phyloP scores from a whole-genome alignment of 768 basidiomycete species.

The Hortiboletus campestris region DNA sequence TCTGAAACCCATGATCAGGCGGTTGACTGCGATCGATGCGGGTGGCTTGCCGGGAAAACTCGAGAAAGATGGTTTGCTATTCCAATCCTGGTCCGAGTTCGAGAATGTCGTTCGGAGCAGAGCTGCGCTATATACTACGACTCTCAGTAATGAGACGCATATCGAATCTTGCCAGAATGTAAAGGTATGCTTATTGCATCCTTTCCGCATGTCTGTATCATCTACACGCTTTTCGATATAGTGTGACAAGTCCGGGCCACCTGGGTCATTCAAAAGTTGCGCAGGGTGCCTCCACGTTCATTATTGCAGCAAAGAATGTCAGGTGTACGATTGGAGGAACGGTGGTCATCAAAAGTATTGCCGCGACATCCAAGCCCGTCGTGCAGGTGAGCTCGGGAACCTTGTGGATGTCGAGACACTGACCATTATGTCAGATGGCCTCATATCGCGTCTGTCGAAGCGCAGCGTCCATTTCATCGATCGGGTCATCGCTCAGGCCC shows the following conservation, averaged over 20 bases:
- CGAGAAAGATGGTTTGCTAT: slow-evolving; percentile 14
- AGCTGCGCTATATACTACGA: slow-evolving; percentile 7
- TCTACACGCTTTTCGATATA: not conserved
- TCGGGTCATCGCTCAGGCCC: slow-evolving; percentile 20
- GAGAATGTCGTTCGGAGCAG: slow-evolving; percentile 18
- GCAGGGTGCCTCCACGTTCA: slow-evolving; percentile 29
- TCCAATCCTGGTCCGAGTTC: slow-evolving; percentile 21
- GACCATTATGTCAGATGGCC: slow-evolving; percentile 17
- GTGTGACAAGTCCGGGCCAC: slow-evolving; percentile 27
- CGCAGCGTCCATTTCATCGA: slow-evolving; percentile 27
- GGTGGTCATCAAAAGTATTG: slow-evolving; percentile 28
- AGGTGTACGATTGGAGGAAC: slow-evolving; percentile 30
- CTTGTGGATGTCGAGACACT: not conserved
- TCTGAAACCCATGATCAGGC: slow-evolving; percentile 17
- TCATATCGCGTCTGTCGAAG: slow-evolving; percentile 19
- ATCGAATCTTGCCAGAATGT: slow-evolving; percentile 26
- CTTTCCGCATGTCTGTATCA: not conserved
- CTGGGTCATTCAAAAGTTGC: slow-evolving; percentile 27
- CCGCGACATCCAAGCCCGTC: slow-evolving; percentile 26
- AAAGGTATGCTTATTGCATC: slow-evolving; percentile 13
- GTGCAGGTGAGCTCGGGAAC: slow-evolving; percentile 16
- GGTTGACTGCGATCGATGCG: slow-evolving; percentile 13
- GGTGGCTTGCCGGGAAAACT: slow-evolving; percentile 12
- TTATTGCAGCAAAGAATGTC: slow-evolving; percentile 33
- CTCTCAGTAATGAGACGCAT: slow-evolving; percentile 9